phyloP scores from a whole-genome alignment of 495 filamentous ascomycete species.

The Aspergillus kassunensis region DNA sequence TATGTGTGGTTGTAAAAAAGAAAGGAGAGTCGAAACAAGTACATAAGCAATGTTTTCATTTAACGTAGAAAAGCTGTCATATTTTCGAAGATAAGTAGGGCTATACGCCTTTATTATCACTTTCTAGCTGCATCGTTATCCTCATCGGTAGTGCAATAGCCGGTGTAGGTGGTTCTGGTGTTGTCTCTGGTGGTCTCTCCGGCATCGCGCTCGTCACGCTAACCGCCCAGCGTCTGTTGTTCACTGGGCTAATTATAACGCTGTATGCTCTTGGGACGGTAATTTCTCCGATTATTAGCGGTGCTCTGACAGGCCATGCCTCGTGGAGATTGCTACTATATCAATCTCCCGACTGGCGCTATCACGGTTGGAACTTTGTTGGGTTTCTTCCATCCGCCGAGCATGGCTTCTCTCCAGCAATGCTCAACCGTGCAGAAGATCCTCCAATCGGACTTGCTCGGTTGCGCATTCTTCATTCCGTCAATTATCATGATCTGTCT shows the following conservation, averaged over 20 bases:
- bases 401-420: background rate
- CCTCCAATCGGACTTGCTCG: conserved; percentile 36
- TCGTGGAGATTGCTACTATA: conserved; percentile 78
- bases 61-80: no score
- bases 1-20: background rate
- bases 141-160: conserved; percentile 75
- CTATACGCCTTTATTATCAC: conserved; percentile 56
- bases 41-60: conserved; percentile 28
- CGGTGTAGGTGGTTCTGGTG: conserved; percentile 57
- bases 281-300: conserved; percentile 52
- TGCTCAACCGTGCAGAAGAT: background rate
- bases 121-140: conserved; percentile 70
- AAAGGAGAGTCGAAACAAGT: background rate
- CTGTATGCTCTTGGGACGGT: conserved; percentile 19
- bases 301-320: conserved; percentile 33
- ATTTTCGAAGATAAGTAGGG: no score
- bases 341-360: conserved; percentile 57
- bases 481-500: conserved; percentile 51
- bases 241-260: conserved; percentile 6
- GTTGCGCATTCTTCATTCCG: conserved; percentile 42
- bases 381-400: conserved; percentile 12
- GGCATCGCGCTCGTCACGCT: conserved; percentile 14
- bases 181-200: conserved; percentile 24
- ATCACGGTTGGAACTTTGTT: conserved; percentile 37
- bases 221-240: conserved; percentile 6